Evolutionary conservation across 2,329 filamentous ascomycete genomes (phyloP), one percentile per base, ranked within the genome.

Genomic region (Xylariaceae sp.): DNA sequence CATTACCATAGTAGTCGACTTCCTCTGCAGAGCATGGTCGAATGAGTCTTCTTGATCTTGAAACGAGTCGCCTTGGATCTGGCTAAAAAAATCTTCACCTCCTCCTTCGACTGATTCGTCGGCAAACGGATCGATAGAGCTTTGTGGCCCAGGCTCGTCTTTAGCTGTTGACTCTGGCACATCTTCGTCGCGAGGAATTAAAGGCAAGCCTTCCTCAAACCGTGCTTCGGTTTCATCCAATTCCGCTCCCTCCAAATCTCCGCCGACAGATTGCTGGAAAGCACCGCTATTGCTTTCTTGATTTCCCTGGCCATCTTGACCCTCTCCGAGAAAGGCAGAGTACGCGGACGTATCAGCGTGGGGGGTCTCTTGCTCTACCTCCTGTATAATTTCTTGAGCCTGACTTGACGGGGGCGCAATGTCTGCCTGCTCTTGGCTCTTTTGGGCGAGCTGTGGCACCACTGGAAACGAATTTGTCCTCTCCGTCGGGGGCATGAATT

Each of bases 1-100:
- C 43, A 87, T 65, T 1, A 84, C 82, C 60, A 88, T 79, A 54
- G 75, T 72, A 0, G 85, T 89, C 16, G 81, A 84, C 60, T 88
- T 88, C 42, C 84, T 75, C 50, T 81, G 73, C n/a, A 88, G 52
- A 1, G 61, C 43, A 30, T 54, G 59, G 32, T 55, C 60, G 33
- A 51, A 46, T 3, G 48, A 52, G 30, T 54, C 50, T 13, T 60
- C 50, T 4, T 52, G 54, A n/a, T 50, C 42, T n/a, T 28, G 9
- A 22, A 56, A 53, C 9, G 63, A 47, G 9, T 51, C 47, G 9
- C 51, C 52, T 34, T 68, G 63, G 51, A 76, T 64, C 40, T 79
- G 72, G 35, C 64, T 67, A 55, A 86, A 87, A 51, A 88, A 87
- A 47, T 81, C 79, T 42, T 77, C 76, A 2, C 69, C 71, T 8